Base-by-base conservation (phyloP, 768 basidiomycete species). In the Stropharia rugosoannulata region DNA sequence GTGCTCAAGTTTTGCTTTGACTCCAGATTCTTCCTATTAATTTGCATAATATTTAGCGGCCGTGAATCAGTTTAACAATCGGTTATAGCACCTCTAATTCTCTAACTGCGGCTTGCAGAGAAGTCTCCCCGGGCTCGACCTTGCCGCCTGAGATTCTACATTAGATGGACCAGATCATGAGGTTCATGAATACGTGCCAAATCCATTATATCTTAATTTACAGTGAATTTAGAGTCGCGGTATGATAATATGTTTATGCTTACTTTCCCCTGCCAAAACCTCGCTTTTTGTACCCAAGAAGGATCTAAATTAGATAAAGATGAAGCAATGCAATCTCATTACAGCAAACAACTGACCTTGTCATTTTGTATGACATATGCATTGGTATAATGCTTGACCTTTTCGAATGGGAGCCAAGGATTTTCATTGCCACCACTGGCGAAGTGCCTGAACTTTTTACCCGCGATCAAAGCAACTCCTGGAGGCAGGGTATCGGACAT, bases 21-120 rank as follows among this genome's bases (percentile, higher is more conserved):
- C 84, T 1, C 90, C 89, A 6, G 90, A 81, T 73, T 95, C 93
- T 76, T 95, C 93, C 93, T 93, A 62, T n/a, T 32, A 37, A 18
- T 18, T 29, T 8, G 12, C 13, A 2, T 27, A 12, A 35, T 1
- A 39, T 39, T 55, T 10, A 49, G 35, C 12, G 22, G 55, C 9
- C 39, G 42, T n/a, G 29, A 2, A 29, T 47, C 27, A 13, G 5
- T 18, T 41, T 44, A 37, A 19, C 22, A 4, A 22, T 22, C 1
- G 4, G n/a, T 35, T 10, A 43, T 18, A 56, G 47, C 32, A 85
- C 87, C 75, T 85, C 63, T 29, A 88, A 76, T 65, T 87, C 93
- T 15, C 93, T 84, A 15, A 70, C 62, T 2, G 93, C 93, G 8
- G 91, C 93, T 64, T 89, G 71, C 0, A 73, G 60, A 13, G 84